A percentile compares a stretch with the other conserved stretches of the same genome.
Conservation (phyloP, 331 rosid species). For the Saraca asoca region DNA sequence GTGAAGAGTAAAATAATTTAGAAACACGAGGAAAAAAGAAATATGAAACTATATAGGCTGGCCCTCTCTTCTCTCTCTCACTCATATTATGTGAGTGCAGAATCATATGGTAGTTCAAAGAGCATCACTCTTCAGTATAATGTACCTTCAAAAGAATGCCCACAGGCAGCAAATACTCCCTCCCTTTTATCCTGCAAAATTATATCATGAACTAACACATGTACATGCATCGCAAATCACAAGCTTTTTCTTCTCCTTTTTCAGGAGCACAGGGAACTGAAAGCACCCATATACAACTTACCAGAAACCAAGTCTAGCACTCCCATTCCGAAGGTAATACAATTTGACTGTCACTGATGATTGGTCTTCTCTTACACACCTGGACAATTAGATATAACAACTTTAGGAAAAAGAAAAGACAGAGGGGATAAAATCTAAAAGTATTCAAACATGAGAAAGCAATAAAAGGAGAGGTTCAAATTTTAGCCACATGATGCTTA, state of each 20-base stretch:
- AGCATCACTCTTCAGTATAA: slow-evolving; percentile 12
- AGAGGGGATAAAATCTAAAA: background rate
- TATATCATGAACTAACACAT: slow-evolving; percentile 15
- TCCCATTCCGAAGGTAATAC: slow-evolving; percentile 84
- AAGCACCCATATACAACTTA: slow-evolving; percentile 45
- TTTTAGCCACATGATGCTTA: background rate
- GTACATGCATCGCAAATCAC: slow-evolving; percentile 23
- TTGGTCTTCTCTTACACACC: slow-evolving; percentile 88
- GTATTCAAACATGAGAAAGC: slow-evolving; percentile 20
- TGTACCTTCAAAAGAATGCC: slow-evolving; percentile 83
- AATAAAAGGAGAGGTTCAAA: background rate
- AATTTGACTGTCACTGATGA: slow-evolving; percentile 68
- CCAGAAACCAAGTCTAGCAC: slow-evolving; percentile 97
- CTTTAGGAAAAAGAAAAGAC: slow-evolving; percentile 6
- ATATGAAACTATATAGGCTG: slow-evolving; percentile 3
- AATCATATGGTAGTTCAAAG: slow-evolving; percentile 1
- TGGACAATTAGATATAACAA: slow-evolving; percentile 38
- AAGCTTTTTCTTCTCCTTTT: slow-evolving; percentile 17
- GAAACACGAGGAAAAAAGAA: background rate
- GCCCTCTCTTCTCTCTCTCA: slow-evolving; percentile 2
- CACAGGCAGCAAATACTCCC: slow-evolving; percentile 90
- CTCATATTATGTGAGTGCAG: background rate
- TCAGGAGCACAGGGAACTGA: background rate
- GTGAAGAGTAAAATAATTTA: background rate
- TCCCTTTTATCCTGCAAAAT: slow-evolving; percentile 77